Evolutionary conservation across 164 flowering plant genomes (phyloP), one percentile per base, ranked within the genome.

Genomic region (Akebia trifoliata): DNA sequence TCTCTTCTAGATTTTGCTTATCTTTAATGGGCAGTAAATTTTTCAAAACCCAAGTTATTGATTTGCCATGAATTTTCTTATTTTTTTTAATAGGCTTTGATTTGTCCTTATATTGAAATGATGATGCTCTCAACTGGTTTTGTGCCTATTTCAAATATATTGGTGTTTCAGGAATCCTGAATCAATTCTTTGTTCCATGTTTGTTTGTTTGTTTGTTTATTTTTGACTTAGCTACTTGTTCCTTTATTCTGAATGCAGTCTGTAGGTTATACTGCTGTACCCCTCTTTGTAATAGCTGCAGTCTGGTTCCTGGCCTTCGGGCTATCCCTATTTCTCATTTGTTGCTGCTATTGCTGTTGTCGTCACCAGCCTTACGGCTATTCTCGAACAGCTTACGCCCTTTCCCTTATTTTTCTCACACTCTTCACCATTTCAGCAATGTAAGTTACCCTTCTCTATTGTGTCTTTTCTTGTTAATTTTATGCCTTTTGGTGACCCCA

Each of bases 301-400:
- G 28, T 68, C 20, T 94, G 99, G 99, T 80, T 90, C 54, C 58
- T 73, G 21, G 2, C 76, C 10, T 94, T 90, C 58, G 99, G 91
- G 24, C 43, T 90, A 7, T 64, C 70, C 61, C 64, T 87, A 59
- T 57, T 50, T 18, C 1, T 72, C 59, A 71, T 74, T 45, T 81
- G 90, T 52, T 71, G 82, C 64, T 74, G 74, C 30, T 71, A 70
- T 54, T 90, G 86, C 74, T 88, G 95, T 57, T 85, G 88, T 57
- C 67, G 64, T 22, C 67, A 73, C 50, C 74, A 56, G 55, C 76
- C 78, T 50, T 80, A 79, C 66, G 86, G 88, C 69, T 88, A 89
- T 68, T 94, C 97, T 29, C 70, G 87, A 50, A 18, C 45, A 2
- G 85, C 84, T 44, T 88, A 94, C 69, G 85, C 87, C 0, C 68